Conservation (phyloP, 208 protist species). For the Leishmania martiniquensis region DNA sequence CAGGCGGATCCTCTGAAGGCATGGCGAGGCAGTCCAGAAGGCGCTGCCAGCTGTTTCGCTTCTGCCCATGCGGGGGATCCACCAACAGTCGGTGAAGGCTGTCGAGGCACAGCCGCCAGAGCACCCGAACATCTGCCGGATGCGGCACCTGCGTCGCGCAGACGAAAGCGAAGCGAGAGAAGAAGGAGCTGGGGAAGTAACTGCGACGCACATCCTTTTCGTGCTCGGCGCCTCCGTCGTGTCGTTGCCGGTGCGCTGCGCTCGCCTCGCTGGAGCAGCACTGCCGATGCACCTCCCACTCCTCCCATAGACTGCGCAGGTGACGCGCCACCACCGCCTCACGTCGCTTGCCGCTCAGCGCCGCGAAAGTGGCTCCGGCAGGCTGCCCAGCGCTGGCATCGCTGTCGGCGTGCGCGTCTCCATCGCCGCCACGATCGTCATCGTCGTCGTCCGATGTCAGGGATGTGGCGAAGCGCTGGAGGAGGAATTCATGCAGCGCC, state of each 20-base stretch:
- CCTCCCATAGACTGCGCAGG: conserved; percentile 18
- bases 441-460: not conserved
- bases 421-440: not conserved
- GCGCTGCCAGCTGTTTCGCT: conserved; percentile 15
- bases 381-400: conserved; percentile 1
- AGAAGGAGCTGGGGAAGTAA: conserved; percentile 80
- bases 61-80: conserved; percentile 2
- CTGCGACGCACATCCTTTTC: conserved; percentile 48
- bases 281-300: conserved; percentile 27
- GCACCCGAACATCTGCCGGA: conserved; percentile 34
- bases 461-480: conserved; percentile 16
- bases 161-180: conserved; percentile 66
- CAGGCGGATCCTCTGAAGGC: conserved; percentile 28
- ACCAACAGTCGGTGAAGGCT: conserved; percentile 30
- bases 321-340: conserved; percentile 16
- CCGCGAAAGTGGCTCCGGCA: not conserved
- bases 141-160: conserved; percentile 37
- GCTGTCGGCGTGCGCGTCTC: not conserved
- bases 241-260: not conserved
- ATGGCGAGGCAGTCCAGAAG: conserved; percentile 50
- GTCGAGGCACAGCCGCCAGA: conserved; percentile 53
- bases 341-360: not conserved
- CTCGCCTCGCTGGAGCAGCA: conserved; percentile 1
- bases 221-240: not conserved
- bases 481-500: conserved; percentile 22